These are phyloP conservation scores for Warburgia ugandensis DNA, from an alignment of 164 flowering plant genomes.

Conservation along the genomic window DNA sequence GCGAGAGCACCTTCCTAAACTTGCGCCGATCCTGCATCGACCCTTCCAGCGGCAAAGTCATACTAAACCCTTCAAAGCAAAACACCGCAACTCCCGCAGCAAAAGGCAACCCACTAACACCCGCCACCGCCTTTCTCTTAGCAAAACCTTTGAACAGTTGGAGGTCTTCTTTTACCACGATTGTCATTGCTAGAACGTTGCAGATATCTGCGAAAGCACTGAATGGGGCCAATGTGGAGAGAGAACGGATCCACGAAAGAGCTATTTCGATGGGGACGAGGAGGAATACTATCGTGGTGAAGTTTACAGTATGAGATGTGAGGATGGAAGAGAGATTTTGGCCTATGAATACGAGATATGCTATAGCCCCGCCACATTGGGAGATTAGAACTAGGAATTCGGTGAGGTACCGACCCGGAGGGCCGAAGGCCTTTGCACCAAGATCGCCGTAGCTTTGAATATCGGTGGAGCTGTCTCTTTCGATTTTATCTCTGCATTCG, in stretches of 20 bases:
- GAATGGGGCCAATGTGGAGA: slow-evolving; percentile 20
- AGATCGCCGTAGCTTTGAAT: slow-evolving; percentile 18
- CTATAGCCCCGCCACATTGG: slow-evolving; percentile 24
- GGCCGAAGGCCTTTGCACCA: slow-evolving; percentile 20
- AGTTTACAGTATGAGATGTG: slow-evolving; percentile 1
- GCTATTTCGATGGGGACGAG: slow-evolving; percentile 20
- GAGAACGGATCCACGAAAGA: slow-evolving; percentile 22
- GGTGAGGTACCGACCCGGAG: slow-evolving; percentile 13
- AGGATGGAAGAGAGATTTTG: slow-evolving; percentile 21
- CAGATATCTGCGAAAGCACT: slow-evolving; percentile 24
- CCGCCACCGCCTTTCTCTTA: slow-evolving; percentile 6
- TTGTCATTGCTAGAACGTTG: slow-evolving; percentile 22
- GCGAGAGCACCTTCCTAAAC: slow-evolving; percentile 14
- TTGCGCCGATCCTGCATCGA: slow-evolving; percentile 18
- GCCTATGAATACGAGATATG: slow-evolving; percentile 23
- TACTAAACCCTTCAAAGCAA: slow-evolving; percentile 26
- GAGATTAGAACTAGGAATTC: slow-evolving; percentile 18
- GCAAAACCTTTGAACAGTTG: slow-evolving; percentile 13
- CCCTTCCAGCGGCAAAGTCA: slow-evolving; percentile 22
- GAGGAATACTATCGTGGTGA: slow-evolving; percentile 15
- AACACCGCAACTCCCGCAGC: slow-evolving; percentile 26
- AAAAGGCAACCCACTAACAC: slow-evolving; percentile 13
- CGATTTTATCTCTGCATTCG: slow-evolving; percentile 13
- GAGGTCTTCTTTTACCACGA: slow-evolving; percentile 20
- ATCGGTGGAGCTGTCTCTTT: slow-evolving; percentile 6